Conservation (phyloP, 352 stramenopile species). For the Blastocystis sp. region DNA sequence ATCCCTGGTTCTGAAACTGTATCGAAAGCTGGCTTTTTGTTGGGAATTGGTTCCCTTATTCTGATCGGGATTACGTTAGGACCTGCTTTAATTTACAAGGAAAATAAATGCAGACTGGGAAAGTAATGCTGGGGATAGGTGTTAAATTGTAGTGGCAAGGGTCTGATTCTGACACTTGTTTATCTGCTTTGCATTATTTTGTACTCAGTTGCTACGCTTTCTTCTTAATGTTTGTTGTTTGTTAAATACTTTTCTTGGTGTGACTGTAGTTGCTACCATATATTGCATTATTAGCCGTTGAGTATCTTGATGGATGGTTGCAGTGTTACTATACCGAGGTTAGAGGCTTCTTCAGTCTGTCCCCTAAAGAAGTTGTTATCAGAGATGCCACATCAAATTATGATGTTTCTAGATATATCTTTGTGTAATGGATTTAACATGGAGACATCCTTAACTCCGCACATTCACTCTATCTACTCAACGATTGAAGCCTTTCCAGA, state of each 20-base stretch:
- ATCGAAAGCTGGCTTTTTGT: background rate
- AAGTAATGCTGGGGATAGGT: background rate
- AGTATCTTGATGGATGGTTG: background rate
- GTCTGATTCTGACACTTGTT: background rate
- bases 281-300: background rate
- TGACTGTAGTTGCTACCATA: background rate
- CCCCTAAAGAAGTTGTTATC: background rate
- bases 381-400: background rate
- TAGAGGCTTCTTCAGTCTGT: background rate
- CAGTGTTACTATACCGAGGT: background rate
- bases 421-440: background rate
- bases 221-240: background rate
- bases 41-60: background rate
- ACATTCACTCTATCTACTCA: background rate
- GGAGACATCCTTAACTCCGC: background rate
- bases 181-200: background rate
- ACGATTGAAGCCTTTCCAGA: background rate
- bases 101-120: slow-evolving; percentile 21
- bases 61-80: slow-evolving; percentile 18
- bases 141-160: slow-evolving; percentile 7
- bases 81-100: slow-evolving; percentile 40
- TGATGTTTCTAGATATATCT: slow-evolving; percentile 49
- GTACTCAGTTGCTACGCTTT: background rate
- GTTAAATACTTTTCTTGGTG: background rate
- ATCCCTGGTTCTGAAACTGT: slow-evolving; percentile 16